phyloP scores from a whole-genome alignment of 495 filamentous ascomycete species.

The Amphirosellinia nigrospora region DNA sequence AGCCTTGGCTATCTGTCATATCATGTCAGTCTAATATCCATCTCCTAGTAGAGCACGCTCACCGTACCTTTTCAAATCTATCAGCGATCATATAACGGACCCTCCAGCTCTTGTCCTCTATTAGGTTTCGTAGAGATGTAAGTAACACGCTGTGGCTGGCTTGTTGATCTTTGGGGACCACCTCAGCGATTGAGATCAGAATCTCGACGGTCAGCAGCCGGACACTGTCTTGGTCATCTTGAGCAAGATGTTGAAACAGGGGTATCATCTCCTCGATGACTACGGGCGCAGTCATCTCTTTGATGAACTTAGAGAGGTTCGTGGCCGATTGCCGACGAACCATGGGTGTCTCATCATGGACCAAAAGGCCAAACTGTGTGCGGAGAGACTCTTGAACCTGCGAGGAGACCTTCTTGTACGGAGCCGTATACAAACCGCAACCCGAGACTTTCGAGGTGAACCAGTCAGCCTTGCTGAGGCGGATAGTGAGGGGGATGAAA shows the following conservation, averaged over 20 bases:
- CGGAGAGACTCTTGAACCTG: constrained; percentile 86
- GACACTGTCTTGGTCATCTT: constrained; percentile 97
- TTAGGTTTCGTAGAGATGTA: constrained; percentile 85
- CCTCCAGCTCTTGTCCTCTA: constrained; percentile 99
- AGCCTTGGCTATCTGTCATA: constrained; percentile 87
- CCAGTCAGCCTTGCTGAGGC: constrained; percentile 99
- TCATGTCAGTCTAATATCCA: constrained; percentile 29
- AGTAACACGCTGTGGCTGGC: constrained; percentile 92
- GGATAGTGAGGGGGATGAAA: constrained; percentile 92
- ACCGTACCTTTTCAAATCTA: constrained; percentile 88
- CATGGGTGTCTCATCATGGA: constrained; percentile 99
- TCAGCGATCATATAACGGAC: constrained; percentile 99
- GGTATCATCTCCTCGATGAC: constrained; percentile 99
- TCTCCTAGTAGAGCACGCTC: neutral
- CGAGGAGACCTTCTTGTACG: constrained; percentile 85
- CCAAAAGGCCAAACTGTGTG: constrained; percentile 87
- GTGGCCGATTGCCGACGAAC: constrained; percentile 95
- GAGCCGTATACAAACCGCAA: constrained; percentile 89
- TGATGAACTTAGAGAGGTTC: constrained; percentile 96
- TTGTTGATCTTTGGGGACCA: constrained; percentile 97
- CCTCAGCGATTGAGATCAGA: constrained; percentile 94
- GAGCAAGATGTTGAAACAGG: constrained; percentile 93
- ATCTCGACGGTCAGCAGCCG: constrained; percentile 95
- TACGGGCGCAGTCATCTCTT: constrained; percentile 87
- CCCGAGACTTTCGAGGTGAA: constrained; percentile 99